Evolutionary conservation across 192 early-diverging fungal species (phyloP).

Genomic region (Allomyces javanicus): DNA sequence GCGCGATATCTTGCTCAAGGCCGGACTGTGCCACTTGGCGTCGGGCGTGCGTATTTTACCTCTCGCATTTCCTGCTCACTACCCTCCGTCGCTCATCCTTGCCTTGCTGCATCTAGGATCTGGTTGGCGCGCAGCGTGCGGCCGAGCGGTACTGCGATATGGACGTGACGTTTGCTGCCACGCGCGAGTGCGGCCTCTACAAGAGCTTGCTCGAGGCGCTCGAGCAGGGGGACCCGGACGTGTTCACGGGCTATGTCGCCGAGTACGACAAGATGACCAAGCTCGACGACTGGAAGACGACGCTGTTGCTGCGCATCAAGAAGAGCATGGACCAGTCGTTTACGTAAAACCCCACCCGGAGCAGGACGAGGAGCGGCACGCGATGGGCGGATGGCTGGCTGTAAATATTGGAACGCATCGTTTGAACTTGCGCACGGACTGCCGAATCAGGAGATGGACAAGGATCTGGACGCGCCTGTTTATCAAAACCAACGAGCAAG

Average conservation of each 20-base stretch:
- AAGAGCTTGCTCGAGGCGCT: conserved; percentile 50
- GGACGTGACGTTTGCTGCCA: conserved; percentile 66
- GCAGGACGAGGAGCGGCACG: too few species aligned
- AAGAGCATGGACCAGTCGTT: conserved; percentile 42
- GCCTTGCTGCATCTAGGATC: conserved; percentile 29
- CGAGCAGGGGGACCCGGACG: conserved; percentile 59
- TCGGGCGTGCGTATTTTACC: conserved; percentile 28
- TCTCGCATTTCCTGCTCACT: not conserved
- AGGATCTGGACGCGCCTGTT: too few species aligned
- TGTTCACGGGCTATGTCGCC: conserved; percentile 58
- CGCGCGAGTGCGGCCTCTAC: conserved; percentile 68
- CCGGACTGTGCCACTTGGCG: conserved; percentile 75
- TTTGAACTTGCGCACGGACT: too few species aligned
- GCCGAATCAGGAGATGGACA: too few species aligned
- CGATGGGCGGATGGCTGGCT: too few species aligned
- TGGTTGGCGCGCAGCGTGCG: conserved; percentile 47
- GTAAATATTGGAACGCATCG: too few species aligned
- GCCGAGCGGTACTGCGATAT: conserved; percentile 70
- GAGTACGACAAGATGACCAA: conserved; percentile 75
- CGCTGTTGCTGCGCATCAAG: conserved; percentile 71
- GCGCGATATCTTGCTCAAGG: conserved; percentile 93
- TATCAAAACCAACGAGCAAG: too few species aligned
- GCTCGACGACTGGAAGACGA: conserved; percentile 94
- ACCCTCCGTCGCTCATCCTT: not conserved
- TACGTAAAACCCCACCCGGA: not conserved